Base-by-base conservation (phyloP, 169 alveolate genomes). In the Plasmodium relictum region DNA sequence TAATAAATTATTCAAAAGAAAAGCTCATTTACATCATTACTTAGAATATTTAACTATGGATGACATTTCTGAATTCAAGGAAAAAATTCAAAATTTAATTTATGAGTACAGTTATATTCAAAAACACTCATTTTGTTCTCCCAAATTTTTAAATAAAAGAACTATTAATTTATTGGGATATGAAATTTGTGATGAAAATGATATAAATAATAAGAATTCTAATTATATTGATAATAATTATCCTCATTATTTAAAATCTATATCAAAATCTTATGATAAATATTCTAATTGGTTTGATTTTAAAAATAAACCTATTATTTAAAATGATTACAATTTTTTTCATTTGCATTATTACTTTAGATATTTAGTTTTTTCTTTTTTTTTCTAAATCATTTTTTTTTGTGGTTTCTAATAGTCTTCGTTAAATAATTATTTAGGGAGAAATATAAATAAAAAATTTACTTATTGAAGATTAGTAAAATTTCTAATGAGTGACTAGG, bases 1-100 rank as follows among this genome's bases (percentile, higher is more conserved):
- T 88, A 88, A 93, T 87, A 93, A 95, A 45, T 91, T 96, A 39
- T 96, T 96, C 92, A 95, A 95, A 59, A 94, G 97, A 89, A 96
- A 95, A 66, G 98, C 97, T 18, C 97, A 95, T 88, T 92, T 96
- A 26, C 98, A 96, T 72, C 98, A 97, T 93, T 97, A 96, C 90
- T 94, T 97, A 24, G 95, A 96, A 85, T 96, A 88, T 89, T 41
- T 63, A 61, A 56, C 89, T 37, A 50, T 73, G 90, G 88, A 73
- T 56, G 90, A 73, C 31, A 68, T 62, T 41, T 20, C 58, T 14
- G 86, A 88, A 68, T 69, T 88, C 61, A 92, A 95, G 95, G 97
- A 97, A 95, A 71, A 88, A 74, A 61, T 92, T 41, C 59, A 88
- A 86, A 68, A 95, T 94, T 88, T 96, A 95, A 83, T 83, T 83